Conservation (phyloP, 768 basidiomycete species). For the Boletus patriciae region DNA sequence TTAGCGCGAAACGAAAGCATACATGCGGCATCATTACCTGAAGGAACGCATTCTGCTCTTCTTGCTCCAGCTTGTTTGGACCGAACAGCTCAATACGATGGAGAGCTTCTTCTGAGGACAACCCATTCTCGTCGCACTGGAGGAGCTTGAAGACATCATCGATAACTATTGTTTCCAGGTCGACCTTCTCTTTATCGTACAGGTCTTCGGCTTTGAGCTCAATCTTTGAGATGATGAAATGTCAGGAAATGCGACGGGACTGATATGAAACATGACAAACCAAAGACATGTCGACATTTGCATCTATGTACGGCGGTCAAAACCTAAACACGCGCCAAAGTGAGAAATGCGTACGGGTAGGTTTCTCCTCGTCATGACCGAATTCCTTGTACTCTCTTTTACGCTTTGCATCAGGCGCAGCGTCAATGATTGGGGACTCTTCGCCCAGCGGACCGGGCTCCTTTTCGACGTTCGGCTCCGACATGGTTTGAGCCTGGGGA, state of each 20-base stretch:
- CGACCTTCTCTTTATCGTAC: constrained; percentile 99
- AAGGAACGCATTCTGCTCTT: constrained; percentile 89
- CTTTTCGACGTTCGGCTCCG: constrained; percentile 55
- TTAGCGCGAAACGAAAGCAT: not conserved
- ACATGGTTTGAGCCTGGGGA: constrained; percentile 19
- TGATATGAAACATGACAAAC: constrained; percentile 38
- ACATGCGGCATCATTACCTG: constrained; percentile 50
- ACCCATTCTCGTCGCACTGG: constrained; percentile 84
- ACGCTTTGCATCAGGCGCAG: constrained; percentile 40
- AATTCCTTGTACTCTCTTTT: constrained; percentile 91
- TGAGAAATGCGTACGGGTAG: constrained; percentile 55
- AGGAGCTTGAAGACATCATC: constrained; percentile 97
- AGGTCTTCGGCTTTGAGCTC: constrained; percentile 91
- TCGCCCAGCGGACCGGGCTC: constrained; percentile 61
- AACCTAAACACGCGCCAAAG: not conserved
- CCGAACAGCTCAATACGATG: constrained; percentile 93
- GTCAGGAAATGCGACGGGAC: not conserved
- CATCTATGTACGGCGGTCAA: constrained; percentile 49
- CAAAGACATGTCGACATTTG: constrained; percentile 83
- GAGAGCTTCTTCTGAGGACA: constrained; percentile 67
- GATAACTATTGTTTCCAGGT: constrained; percentile 94
- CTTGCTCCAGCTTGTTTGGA: constrained; percentile 89
- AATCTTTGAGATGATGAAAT: constrained; percentile 43
- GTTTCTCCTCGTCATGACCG: constrained; percentile 65
- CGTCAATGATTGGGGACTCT: constrained; percentile 37